Base-by-base conservation (phyloP, 306 rosid genomes). In the Trichosanthes truncata region DNA sequence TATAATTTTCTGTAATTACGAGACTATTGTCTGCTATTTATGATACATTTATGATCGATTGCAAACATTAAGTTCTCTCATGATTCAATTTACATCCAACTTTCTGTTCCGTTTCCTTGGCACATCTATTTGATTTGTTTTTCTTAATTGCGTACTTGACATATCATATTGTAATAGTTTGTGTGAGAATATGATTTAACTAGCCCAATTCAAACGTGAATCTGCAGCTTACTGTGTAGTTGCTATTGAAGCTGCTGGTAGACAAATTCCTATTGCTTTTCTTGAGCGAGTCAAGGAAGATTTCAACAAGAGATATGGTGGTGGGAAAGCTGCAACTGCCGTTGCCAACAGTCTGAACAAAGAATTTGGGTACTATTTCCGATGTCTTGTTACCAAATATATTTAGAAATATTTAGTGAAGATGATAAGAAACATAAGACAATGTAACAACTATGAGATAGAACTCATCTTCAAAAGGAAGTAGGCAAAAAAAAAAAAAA, bases 261-360 rank as follows among this genome's bases (percentile, higher is more conserved):
- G 98, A 86, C 98, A 94, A 66, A 60, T 87, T 87, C 97, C 98
- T 26, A 92, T 94, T 85, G 97, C 94, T 9, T 92, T 85, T 79
- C 85, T 94, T 20, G 97, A 94, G 75, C 93, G 97, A 80, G 81
- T 89, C 38, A 94, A 90, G 86, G 98, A 94, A 21, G 98, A 92
- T 62, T 94, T 94, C 83, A 88, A 83, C 86, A 89, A 92, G 80
- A 90, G 90, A 73, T 92, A 94, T 71, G 87, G 87, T 20, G 97
- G 94, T 11, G 98, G 98, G 33, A 94, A 94, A 89, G 97, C 97
- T 60, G 86, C 92, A 49, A 94, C 94, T 75, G 94, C 97, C 73
- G 79, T 84, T 52, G 77, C 93, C 46, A 80, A 61, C 4, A 84
- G 96, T 80, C 87, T 94, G 35, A 94, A 85, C 85, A 94, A 74